Evolutionary conservation across 2,329 filamentous ascomycete genomes (phyloP).

Genomic region (Thelonectria blattea): DNA sequence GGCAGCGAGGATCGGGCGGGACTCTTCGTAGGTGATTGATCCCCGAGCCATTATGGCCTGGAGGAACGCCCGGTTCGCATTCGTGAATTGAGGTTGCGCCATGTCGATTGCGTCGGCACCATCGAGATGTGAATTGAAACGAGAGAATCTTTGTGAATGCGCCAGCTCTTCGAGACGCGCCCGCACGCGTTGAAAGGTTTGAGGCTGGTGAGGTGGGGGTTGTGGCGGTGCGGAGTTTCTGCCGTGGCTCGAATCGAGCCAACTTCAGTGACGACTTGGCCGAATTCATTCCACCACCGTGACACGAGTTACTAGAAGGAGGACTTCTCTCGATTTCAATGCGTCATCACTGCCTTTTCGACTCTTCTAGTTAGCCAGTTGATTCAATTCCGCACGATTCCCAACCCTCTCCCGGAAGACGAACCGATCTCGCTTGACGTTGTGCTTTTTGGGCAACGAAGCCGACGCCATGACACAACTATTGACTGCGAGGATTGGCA

Average conservation of each 20-base stretch:
- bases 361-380: slow-evolving; percentile 1
- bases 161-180: neutral
- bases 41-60: slow-evolving; percentile 85
- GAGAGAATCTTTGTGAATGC: no score
- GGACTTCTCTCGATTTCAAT: neutral
- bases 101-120: slow-evolving; percentile 24
- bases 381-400: neutral
- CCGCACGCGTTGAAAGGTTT: neutral
- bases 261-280: neutral
- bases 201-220: neutral
- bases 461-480: slow-evolving; percentile 17
- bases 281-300: neutral
- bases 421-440: neutral
- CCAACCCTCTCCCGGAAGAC: neutral
- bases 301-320: no score
- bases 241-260: neutral
- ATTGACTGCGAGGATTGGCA: neutral
- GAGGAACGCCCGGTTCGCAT: slow-evolving; percentile 85
- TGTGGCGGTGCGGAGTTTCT: neutral
- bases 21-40: slow-evolving; percentile 76
- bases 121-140: slow-evolving; percentile 20
- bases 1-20: slow-evolving; percentile 74
- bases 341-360: neutral
- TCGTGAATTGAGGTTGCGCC: slow-evolving; percentile 49
- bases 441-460: slow-evolving; percentile 3